These are phyloP conservation scores for Leishmania arabica DNA, from an alignment of 208 protist genomes.

Conservation along the genomic window DNA sequence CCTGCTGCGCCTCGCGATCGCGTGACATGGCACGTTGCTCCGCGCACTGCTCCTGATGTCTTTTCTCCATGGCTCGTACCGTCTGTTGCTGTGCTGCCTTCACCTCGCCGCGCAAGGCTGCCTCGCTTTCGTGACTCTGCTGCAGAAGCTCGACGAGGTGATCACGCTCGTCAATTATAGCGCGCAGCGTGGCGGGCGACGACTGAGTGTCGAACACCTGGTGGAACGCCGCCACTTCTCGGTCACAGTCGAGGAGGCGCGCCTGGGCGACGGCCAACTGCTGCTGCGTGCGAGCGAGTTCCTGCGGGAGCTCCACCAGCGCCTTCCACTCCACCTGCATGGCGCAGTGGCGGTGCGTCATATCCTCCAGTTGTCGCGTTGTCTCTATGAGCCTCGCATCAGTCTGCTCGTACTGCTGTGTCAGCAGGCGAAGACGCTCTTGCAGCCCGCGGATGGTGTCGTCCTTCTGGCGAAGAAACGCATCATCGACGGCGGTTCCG, in stretches of 20 bases:
- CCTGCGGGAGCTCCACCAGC: constrained; percentile 44
- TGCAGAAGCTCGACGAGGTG: constrained; percentile 54
- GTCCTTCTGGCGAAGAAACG: constrained; percentile 20
- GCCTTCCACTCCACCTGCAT: constrained; percentile 43
- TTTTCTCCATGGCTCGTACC: constrained; percentile 18
- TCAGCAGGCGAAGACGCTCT: constrained; percentile 26
- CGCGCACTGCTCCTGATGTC: constrained; percentile 4
- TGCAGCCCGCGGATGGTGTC: constrained; percentile 24
- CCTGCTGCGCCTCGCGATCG: constrained; percentile 39
- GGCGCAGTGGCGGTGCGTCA: constrained; percentile 30
- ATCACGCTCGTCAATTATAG: constrained; percentile 54
- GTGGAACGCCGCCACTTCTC: constrained; percentile 37
- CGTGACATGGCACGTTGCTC: constrained; percentile 28
- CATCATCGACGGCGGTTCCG: constrained; percentile 9
- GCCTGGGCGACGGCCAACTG: constrained; percentile 42
- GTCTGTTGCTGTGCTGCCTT: constrained; percentile 26
- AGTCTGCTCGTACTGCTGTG: constrained; percentile 28
- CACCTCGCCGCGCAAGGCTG: constrained; percentile 39
- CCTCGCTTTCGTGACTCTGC: constrained; percentile 43
- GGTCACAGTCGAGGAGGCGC: constrained; percentile 32
- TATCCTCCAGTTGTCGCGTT: constrained; percentile 29
- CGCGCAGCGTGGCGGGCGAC: constrained; percentile 37
- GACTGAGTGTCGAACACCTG: constrained; percentile 30
- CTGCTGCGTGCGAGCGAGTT: constrained; percentile 40
- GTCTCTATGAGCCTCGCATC: constrained; percentile 24